Conservation (phyloP, 2,329 filamentous ascomycete species). For the Botrytis hyacinthi region DNA sequence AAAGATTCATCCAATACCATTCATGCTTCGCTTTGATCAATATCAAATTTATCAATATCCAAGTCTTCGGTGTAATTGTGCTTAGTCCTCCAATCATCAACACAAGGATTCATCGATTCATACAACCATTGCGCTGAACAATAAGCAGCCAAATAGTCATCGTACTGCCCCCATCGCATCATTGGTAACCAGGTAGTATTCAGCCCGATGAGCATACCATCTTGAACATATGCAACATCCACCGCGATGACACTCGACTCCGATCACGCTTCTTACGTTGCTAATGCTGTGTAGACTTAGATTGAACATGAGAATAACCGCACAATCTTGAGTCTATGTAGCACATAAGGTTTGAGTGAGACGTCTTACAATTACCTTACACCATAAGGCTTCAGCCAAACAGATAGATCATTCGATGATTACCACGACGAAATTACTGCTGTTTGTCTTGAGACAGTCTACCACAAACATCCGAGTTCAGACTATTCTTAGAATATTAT, state of each 20-base stretch:
- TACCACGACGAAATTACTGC: neutral
- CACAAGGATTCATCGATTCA: neutral
- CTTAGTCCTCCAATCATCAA: neutral
- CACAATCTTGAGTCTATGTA: neutral
- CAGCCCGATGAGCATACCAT: neutral
- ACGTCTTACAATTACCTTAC: slow-evolving; percentile 6
- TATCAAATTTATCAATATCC: neutral
- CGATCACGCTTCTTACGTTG: neutral
- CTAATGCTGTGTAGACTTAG: neutral
- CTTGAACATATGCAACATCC: neutral
- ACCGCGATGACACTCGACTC: neutral
- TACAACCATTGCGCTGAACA: neutral
- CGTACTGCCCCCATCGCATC: neutral
- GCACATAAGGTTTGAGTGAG: slow-evolving; percentile 4
- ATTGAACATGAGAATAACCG: neutral
- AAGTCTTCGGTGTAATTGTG: neutral
- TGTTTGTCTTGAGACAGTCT: neutral
- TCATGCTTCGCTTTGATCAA: neutral
- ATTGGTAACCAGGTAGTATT: neutral
- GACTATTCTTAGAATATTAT: slow-evolving; percentile 1
- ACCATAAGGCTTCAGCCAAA: neutral
- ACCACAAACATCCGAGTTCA: neutral
- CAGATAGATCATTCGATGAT: neutral
- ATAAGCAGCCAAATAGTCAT: neutral
- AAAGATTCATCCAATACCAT: neutral